Conservation (phyloP, 352 stramenopile genomes). For the Blastocystis sp. region DNA sequence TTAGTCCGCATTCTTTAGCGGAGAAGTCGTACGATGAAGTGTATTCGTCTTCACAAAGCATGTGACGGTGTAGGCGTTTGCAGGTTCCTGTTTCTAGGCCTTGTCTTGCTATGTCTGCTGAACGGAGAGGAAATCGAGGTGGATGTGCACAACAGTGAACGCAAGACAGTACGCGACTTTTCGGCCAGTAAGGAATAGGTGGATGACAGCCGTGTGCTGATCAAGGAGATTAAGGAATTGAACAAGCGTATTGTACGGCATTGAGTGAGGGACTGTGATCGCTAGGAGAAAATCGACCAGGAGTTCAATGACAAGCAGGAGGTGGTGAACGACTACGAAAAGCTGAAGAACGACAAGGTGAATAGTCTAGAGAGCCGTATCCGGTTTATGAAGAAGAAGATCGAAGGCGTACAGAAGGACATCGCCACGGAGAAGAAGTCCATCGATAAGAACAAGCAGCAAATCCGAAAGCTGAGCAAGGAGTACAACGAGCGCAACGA, state of each 20-base stretch:
- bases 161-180: background rate
- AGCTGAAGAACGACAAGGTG: constrained; percentile 32
- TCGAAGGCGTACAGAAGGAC: constrained; percentile 18
- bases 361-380: constrained; percentile 19
- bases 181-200: background rate
- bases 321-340: constrained; percentile 11
- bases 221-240: constrained; percentile 3
- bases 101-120: background rate
- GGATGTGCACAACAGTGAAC: constrained; percentile 18
- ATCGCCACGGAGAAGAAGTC: constrained; percentile 9
- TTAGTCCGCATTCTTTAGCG: background rate
- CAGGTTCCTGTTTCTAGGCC: background rate
- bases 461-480: background rate
- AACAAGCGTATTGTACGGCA: constrained; percentile 11
- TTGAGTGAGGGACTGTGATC: background rate
- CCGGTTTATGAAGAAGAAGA: background rate
- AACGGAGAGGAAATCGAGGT: constrained; percentile 38
- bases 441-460: constrained; percentile 34
- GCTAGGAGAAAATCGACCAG: constrained; percentile 8
- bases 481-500: background rate
- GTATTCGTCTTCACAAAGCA: background rate
- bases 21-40: background rate
- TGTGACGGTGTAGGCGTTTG: background rate
- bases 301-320: constrained; percentile 24
- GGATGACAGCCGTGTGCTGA: background rate